Percentiles rank a stretch among this genome's conserved stretches.
Evolutionary conservation across 2,329 filamentous ascomycete species (phyloP).

Genomic region (Cadophora sp.): DNA sequence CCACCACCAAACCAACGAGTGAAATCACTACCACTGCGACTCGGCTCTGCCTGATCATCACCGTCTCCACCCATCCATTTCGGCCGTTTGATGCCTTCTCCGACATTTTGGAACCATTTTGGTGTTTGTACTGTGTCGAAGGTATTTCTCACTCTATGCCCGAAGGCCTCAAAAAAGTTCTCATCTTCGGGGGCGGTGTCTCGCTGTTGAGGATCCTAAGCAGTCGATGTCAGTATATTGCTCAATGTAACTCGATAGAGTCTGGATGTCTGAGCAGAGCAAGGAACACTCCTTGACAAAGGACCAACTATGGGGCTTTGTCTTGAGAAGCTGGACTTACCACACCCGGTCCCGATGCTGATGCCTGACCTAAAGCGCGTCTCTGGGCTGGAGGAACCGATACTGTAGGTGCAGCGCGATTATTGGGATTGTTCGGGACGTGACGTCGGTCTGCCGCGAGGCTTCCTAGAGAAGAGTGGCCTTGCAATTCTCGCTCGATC

Average conservation of each 20-base stretch:
- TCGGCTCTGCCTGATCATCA: constrained; percentile 48
- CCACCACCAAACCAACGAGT: constrained; percentile 65
- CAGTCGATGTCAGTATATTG: background rate
- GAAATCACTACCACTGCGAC: constrained; percentile 51
- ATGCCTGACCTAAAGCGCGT: constrained; percentile 43
- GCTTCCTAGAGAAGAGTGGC: constrained; percentile 61
- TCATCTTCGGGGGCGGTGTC: constrained; percentile 69
- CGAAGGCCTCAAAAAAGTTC: constrained; percentile 83
- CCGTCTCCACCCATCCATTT: constrained; percentile 79
- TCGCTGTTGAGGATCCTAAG: constrained; percentile 40
- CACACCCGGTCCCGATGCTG: constrained; percentile 36
- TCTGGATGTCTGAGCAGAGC: background rate
- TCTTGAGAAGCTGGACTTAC: background rate
- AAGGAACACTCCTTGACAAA: background rate
- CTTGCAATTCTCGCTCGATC: constrained; percentile 84
- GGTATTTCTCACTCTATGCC: constrained; percentile 89
- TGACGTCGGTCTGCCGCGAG: constrained; percentile 39
- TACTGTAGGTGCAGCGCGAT: constrained; percentile 35
- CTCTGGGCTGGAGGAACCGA: constrained; percentile 42
- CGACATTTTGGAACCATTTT: constrained; percentile 79
- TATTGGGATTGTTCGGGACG: constrained; percentile 41
- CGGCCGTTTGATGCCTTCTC: constrained; percentile 74
- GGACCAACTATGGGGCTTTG: too few relatives aligned
- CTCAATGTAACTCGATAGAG: background rate
- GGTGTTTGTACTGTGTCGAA: constrained; percentile 84